Evolutionary conservation across 805 yeast genomes (phyloP), one percentile per base, ranked within the genome.

Genomic region (Wilhelminamyces savonicus): DNA sequence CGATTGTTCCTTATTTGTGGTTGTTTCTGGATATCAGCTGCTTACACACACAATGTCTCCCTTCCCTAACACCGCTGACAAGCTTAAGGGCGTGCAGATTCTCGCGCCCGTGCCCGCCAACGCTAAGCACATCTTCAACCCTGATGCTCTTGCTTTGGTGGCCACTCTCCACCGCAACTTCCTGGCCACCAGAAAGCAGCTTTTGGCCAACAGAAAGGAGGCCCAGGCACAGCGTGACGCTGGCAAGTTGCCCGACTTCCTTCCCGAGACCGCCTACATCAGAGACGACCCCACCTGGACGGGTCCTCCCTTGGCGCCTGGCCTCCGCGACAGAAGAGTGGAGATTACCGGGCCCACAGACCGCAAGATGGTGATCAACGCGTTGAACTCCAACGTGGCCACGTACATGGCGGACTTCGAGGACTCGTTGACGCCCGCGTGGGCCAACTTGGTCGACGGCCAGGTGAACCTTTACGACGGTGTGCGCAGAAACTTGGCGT

Each of bases 341-440:
- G 92, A 82, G 57, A 82, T 82, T 55, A 82, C 94, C 15, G 94
- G 94, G 29, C 94, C 94, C 13, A 82, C 88, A 31, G 82, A 81
- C 52, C 72, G 90, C 41, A 80, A 82, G 46, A 82, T 82, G 94
- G 74, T 82, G 40, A 76, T 82, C 48, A 82, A 82, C 50, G 92
- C 90, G 3, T 68, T 82, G 52, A 82, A 82, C 58, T 77, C 88
- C 1, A 68, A 71, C 31, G 92, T 82, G 25, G 81, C 81, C 39
- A 82, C 92, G 18, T 82, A 82, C 54, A 82, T 82, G 92, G 78
- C 86, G 24, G 94, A 82, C 62, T 80, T 82, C 48, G 94, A 82
- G 56, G 92, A 82, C 56, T 80, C 88, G 12, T 74, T 82, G 45
- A 76, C 90, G 13, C 94, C 94, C 45, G 82, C 94, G 16, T 82